A percentile compares a stretch with the other conserved stretches of the same genome.
Conservation (phyloP, 2,329 filamentous ascomycete genomes). For the Paradendryphiella salina region DNA sequence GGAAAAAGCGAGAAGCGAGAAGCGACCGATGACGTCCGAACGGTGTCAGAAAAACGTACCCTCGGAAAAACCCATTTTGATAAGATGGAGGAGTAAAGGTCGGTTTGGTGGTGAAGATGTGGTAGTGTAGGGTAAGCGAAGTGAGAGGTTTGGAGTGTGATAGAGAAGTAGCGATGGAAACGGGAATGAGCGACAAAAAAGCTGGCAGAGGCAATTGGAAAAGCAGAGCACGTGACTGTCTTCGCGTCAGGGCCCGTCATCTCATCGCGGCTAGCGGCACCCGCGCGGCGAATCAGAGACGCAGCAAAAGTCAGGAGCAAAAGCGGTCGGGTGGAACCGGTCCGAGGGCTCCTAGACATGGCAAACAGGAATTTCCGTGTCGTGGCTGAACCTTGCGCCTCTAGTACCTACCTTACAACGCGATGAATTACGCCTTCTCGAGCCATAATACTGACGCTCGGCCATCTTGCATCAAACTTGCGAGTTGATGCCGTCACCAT, state of each 20-base stretch:
- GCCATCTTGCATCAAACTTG: slow-evolving; percentile 5
- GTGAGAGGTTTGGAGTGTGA: slow-evolving; percentile 8
- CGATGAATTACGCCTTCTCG: not conserved
- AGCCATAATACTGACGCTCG: slow-evolving; percentile 1
- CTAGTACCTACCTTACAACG: too few relatives aligned
- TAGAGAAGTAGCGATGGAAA: slow-evolving; percentile 18
- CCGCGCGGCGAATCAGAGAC: slow-evolving; percentile 17
- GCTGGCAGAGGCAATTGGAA: slow-evolving; percentile 31
- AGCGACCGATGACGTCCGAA: slow-evolving; percentile 37
- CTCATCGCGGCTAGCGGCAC: slow-evolving; percentile 2
- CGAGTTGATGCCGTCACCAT: slow-evolving; percentile 7
- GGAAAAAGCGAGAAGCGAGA: slow-evolving; percentile 28
- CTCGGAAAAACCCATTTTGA: slow-evolving; percentile 48
- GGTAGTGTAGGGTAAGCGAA: not conserved
- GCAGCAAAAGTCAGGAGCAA: slow-evolving; percentile 18
- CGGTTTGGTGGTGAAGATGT: slow-evolving; percentile 6
- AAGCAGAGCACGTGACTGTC: slow-evolving; percentile 12
- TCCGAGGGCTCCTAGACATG: slow-evolving; percentile 10
- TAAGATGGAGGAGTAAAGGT: slow-evolving; percentile 17
- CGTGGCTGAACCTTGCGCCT: not conserved
- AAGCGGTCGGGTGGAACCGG: slow-evolving; percentile 26
- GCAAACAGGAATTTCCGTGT: slow-evolving; percentile 8
- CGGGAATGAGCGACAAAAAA: slow-evolving; percentile 28
- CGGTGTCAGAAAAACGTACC: slow-evolving; percentile 40
- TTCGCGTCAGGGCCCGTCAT: slow-evolving; percentile 3